Evolutionary conservation across 345 rosid genomes (phyloP).

Genomic region (Populus simonii): DNA sequence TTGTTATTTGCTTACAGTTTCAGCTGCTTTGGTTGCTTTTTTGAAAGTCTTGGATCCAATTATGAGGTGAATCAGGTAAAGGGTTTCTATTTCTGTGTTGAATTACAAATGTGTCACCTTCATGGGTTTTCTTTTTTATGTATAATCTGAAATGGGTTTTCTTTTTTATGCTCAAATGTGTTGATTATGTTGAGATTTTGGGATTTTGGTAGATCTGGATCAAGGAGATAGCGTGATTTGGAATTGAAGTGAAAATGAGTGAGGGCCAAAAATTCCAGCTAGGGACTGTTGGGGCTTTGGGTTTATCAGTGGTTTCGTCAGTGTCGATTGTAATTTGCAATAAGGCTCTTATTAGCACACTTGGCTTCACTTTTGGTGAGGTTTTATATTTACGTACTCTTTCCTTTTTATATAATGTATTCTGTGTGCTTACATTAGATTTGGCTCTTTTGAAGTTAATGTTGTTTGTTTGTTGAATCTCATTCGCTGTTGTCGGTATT

Average conservation of each 20-base stretch:
- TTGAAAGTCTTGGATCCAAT: not conserved
- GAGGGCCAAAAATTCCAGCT: slow-evolving; percentile 89
- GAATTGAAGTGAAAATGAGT: slow-evolving; percentile 51
- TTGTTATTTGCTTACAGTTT: not conserved
- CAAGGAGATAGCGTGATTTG: slow-evolving; percentile 14
- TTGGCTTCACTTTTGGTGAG: slow-evolving; percentile 93
- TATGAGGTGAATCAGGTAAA: not conserved
- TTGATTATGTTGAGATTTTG: slow-evolving; percentile 8
- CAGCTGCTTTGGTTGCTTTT: not conserved
- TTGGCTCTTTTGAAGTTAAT: not conserved
- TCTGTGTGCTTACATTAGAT: slow-evolving; percentile 5
- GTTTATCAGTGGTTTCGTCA: slow-evolving; percentile 96
- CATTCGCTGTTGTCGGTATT: not conserved
- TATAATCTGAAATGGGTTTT: not conserved
- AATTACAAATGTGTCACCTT: not conserved
- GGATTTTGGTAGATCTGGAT: slow-evolving; percentile 50
- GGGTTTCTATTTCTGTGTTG: not conserved
- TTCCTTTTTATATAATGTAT: not conserved
- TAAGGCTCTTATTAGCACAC: slow-evolving; percentile 96
- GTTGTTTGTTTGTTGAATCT: not conserved
- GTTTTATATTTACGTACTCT: not conserved
- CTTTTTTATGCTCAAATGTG: slow-evolving; percentile 9
- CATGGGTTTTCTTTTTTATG: not conserved
- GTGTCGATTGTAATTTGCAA: slow-evolving; percentile 99
- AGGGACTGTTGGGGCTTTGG: slow-evolving; percentile 90